Evolutionary conservation across 768 basidiomycete genomes (phyloP).

Genomic region (Agrocybe praecox): DNA sequence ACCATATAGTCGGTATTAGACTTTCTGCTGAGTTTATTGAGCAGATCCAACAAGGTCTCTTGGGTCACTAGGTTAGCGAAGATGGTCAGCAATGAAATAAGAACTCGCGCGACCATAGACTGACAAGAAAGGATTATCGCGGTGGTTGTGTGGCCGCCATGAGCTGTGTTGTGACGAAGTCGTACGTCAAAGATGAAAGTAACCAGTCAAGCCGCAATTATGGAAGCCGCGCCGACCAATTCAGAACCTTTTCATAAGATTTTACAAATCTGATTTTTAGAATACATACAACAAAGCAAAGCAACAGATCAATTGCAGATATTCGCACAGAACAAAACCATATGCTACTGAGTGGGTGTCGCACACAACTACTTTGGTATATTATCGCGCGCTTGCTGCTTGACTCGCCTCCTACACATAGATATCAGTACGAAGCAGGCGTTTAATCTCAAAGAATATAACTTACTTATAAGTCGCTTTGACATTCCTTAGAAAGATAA

Average conservation of each 20-base stretch:
- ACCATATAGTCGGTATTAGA: conserved; percentile 55
- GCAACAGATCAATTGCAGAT: background rate
- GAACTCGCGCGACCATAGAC: conserved; percentile 30
- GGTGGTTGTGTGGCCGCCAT: conserved; percentile 27
- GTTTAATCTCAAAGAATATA: conserved; percentile 10
- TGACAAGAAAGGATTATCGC: conserved; percentile 75
- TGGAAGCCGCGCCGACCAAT: background rate
- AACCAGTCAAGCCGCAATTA: background rate
- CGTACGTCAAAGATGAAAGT: background rate
- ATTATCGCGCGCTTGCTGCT: conserved; percentile 88
- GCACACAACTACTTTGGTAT: conserved; percentile 66
- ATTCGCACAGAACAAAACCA: background rate
- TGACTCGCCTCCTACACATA: conserved; percentile 69
- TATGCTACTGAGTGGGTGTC: conserved; percentile 42
- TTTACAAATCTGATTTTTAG: no score
- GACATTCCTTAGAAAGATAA: conserved; percentile 70
- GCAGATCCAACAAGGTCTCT: conserved; percentile 64
- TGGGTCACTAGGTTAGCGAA: conserved; percentile 54
- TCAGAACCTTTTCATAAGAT: conserved; percentile 21
- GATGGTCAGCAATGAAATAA: conserved; percentile 2
- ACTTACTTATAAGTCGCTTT: conserved; percentile 88
- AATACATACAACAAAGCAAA: conserved; percentile 15
- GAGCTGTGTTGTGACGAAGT: background rate
- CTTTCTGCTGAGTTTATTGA: conserved; percentile 75
- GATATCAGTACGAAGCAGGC: conserved; percentile 1